Evolutionary conservation across 2,329 filamentous ascomycete genomes (phyloP).

Genomic region (Truncatella angustata): DNA sequence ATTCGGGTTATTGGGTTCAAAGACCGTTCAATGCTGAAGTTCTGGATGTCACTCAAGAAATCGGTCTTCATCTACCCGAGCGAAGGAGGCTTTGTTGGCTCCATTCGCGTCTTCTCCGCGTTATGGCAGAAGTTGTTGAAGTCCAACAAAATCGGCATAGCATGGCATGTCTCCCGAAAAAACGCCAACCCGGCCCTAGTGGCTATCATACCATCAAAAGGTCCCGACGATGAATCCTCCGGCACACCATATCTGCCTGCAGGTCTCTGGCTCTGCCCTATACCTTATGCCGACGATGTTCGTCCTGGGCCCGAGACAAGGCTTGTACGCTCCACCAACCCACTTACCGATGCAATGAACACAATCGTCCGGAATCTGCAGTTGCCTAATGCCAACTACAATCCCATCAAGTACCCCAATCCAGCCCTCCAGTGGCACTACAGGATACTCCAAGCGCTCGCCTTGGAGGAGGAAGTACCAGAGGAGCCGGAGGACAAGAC

Average conservation of each 20-base stretch:
- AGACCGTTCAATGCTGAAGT: slow-evolving; percentile 66
- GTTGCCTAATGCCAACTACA: slow-evolving; percentile 80
- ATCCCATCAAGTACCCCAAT: slow-evolving; percentile 86
- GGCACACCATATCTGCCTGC: slow-evolving; percentile 72
- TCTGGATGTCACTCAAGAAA: slow-evolving; percentile 84
- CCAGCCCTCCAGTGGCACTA: slow-evolving; percentile 97
- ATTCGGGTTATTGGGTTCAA: slow-evolving; percentile 96
- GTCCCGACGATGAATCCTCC: slow-evolving; percentile 61
- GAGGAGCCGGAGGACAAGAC: slow-evolving; percentile 74
- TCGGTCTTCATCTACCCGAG: slow-evolving; percentile 93
- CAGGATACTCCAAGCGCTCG: slow-evolving; percentile 85
- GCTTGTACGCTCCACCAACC: slow-evolving; percentile 58
- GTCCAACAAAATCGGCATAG: slow-evolving; percentile 77
- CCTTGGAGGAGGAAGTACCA: slow-evolving; percentile 87
- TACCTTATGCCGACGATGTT: slow-evolving; percentile 89
- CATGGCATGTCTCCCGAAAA: slow-evolving; percentile 82
- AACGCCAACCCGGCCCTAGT: slow-evolving; percentile 80
- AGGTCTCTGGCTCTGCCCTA: slow-evolving; percentile 82
- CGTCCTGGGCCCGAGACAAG: slow-evolving; percentile 65
- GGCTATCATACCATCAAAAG: slow-evolving; percentile 75
- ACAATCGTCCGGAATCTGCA: slow-evolving; percentile 81
- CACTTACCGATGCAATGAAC: slow-evolving; percentile 79
- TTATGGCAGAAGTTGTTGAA: slow-evolving; percentile 83
- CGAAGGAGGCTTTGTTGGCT: slow-evolving; percentile 86
- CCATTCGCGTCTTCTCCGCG: slow-evolving; percentile 87